Base-by-base conservation (phyloP, 2,329 filamentous ascomycete genomes). In the Hymenoscyphus scutula region DNA sequence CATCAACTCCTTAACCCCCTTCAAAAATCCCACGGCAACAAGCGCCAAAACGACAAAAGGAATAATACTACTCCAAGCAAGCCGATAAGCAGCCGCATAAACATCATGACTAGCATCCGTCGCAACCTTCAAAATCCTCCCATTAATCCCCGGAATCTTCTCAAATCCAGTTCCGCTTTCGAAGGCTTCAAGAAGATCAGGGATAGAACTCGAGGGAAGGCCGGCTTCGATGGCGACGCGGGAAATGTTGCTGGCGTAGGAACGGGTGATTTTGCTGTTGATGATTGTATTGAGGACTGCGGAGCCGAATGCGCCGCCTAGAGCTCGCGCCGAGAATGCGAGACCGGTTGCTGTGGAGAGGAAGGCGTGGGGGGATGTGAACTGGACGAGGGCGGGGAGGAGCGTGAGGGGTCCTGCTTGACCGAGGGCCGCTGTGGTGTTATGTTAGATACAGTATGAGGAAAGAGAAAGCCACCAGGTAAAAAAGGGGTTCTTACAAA, bases 281-380 rank as follows among this genome's bases (percentile, higher is more conserved):
- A 82, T 79, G 62, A 84, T 82, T 17, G 80, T 79, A 65, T 82
- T 76, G 1, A 84, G 73, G 2, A 82, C 80, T 0, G 81, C 81
- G 1, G 79, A 81, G 0, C 81, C 81, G 59, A 83, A 82, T 0
- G 81, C 81, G 19, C 81, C 81, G 25, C 81, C 81, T 17, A 84
- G 79, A 32, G 81, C 81, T 30, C 81, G 76, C 2, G 80, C 80
- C 0, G 80, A 82, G 69, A 83, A 83, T 3, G 79, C 80, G 0
- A 84, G 76, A 0, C 81, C 81, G 0, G 81, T 83, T 0, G 81
- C 81, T 0, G 81, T 83, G 0, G 80, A 82, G 15, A 83, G 76
- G 67, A 77, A 82, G 3, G 78, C 78, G 64, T 83, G 81, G 2
- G 81, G 81, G 0, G 81, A 78, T 1, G 81, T 82, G 69, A 83